Base-by-base conservation (phyloP, 805 yeast genomes). In the Yarrowia phangngaensis region DNA sequence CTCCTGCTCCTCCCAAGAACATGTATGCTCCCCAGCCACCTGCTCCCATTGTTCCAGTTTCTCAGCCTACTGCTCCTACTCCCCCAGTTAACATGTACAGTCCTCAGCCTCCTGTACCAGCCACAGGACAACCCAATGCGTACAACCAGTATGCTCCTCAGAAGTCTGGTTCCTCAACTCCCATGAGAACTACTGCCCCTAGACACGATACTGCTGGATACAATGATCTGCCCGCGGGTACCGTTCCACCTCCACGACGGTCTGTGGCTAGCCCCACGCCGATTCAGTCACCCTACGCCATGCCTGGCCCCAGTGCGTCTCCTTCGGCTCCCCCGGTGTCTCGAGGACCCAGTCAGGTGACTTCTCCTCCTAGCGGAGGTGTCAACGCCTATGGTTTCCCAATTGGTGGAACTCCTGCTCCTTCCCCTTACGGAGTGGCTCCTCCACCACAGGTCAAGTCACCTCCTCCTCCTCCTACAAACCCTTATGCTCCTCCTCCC, bases 301-400 rank as follows among this genome's bases (percentile, higher is more conserved):
- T n/a, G n/a, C n/a, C 58, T 33, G 38, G 41, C 46, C 53, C 53
- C 54, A 35, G 52, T 38, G 38, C 34, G 33, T 38, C 53, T 26
- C 48, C 53, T 14, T 61, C 67, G 15, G 53, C 56, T n/a, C 56
- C 63, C 17, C 62, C 65, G 22, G 59, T 61, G 31, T n/a, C n/a
- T n/a, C n/a, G n/a, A n/a, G n/a, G n/a, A n/a, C n/a, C n/a, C n/a
- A 27, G 20, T 20, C 34, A 22, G 20, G 29, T 27, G 13, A 29
- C 51, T 11, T 23, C 48, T 17, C 48, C 50, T 13, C 35, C 23
- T 5, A 27, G 30, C 29, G 49, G 49, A 8, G 33, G 49, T 8
- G 49, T 48, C 13, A 28, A 36, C 23, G 43, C 51, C 14, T 23
- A 33, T 15, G 46, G 47, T 15, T 33, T 30, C 36, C 48, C 48